A percentile compares a stretch with the other conserved stretches of the same genome.
Conservation (phyloP, 202 grass and related monocot species). For the Musa balbisiana region DNA sequence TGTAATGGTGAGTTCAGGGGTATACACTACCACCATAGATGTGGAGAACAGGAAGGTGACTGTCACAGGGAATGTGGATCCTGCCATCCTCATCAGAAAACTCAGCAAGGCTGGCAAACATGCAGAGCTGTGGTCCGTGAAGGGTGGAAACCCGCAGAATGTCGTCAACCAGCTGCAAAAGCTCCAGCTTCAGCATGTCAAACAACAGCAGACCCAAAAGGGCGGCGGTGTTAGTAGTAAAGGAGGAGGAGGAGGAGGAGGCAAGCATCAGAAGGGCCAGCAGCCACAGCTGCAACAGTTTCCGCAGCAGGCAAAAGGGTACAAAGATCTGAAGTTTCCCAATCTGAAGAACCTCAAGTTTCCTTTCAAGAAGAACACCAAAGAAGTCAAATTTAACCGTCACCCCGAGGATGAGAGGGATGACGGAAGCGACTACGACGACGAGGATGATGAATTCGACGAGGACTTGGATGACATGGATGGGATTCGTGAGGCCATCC, state of each 20-base stretch:
- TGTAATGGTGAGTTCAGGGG: slow-evolving; percentile 36
- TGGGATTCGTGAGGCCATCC: neutral
- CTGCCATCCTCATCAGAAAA: slow-evolving; percentile 66
- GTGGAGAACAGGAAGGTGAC: slow-evolving; percentile 63
- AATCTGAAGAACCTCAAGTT: slow-evolving; percentile 12
- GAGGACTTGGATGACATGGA: slow-evolving; percentile 14
- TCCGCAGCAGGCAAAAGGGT: neutral
- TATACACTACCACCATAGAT: slow-evolving; percentile 48
- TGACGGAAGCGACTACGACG: slow-evolving; percentile 13
- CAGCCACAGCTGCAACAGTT: neutral
- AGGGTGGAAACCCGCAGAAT: slow-evolving; percentile 26
- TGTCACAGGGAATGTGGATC: slow-evolving; percentile 53
- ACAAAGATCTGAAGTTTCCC: slow-evolving; percentile 11
- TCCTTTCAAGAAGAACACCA: slow-evolving; percentile 8
- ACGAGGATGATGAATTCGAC: neutral
- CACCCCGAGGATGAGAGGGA: neutral
- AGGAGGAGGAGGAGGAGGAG: slow-evolving; percentile 2
- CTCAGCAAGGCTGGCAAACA: slow-evolving; percentile 80
- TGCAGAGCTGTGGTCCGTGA: slow-evolving; percentile 59
- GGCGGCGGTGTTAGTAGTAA: slow-evolving; percentile 6
- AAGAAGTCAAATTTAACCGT: neutral
- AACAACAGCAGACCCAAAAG: slow-evolving; percentile 10
- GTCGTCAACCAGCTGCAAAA: slow-evolving; percentile 53
- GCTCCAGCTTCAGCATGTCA: slow-evolving; percentile 46
- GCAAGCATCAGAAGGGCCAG: slow-evolving; percentile 22